Evolutionary conservation across 148 eudicot species (phyloP).

Genomic region (Oxyria digyna): DNA sequence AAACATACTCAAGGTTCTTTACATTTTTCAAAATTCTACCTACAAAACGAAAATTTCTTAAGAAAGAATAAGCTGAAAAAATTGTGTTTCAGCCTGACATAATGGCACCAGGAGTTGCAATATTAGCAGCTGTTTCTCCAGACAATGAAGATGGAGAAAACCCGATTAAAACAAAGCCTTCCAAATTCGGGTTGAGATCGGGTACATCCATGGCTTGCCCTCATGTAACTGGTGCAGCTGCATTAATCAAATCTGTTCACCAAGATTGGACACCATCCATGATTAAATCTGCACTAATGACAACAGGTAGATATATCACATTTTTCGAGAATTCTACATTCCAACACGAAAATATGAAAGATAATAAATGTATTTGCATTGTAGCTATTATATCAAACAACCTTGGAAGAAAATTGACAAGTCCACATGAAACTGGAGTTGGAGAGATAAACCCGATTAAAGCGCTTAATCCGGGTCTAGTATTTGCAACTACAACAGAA

Average conservation of each 20-base stretch:
- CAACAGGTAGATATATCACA: constrained; percentile 34
- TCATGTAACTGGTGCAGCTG: constrained; percentile 56
- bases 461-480: constrained; percentile 61
- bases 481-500: constrained; percentile 32
- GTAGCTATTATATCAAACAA: constrained; percentile 41
- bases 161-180: constrained; percentile 18
- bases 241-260: constrained; percentile 44
- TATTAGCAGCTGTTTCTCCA: constrained; percentile 45
- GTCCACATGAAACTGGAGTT: constrained; percentile 40
- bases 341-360: too few species aligned
- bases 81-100: constrained; percentile 40
- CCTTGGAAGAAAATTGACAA: constrained; percentile 27
- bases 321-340: not conserved
- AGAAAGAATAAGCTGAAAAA: not conserved
- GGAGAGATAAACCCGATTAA: constrained; percentile 47
- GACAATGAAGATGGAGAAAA: constrained; percentile 20
- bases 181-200: constrained; percentile 34
- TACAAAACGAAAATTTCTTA: not conserved
- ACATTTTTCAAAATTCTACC: not conserved
- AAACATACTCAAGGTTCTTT: constrained; percentile 56
- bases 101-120: constrained; percentile 67
- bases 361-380: not conserved
- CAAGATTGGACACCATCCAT: constrained; percentile 43
- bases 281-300: constrained; percentile 71
- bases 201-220: constrained; percentile 92